Conservation (phyloP, 2,329 filamentous ascomycete genomes). For the Chalaropsis thielavioides region DNA sequence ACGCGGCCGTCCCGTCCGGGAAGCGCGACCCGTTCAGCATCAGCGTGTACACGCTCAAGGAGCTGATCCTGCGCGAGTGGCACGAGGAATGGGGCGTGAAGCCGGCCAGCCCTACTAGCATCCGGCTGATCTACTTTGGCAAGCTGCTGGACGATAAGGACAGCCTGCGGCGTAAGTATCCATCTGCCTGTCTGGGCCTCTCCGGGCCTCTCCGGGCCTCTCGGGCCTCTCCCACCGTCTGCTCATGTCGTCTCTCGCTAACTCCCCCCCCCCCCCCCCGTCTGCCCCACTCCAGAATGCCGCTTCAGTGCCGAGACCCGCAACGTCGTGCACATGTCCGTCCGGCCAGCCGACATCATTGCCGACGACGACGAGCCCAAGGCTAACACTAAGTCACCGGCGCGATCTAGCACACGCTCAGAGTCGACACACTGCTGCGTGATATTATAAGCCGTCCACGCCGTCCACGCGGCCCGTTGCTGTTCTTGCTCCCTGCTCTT, state of each 20-base stretch:
- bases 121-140: constrained; percentile 83
- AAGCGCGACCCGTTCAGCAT: constrained; percentile 70
- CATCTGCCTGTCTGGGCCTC: neutral
- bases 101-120: constrained; percentile 74
- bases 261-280: neutral
- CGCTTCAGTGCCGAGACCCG: constrained; percentile 58
- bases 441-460: constrained; percentile 35
- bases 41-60: constrained; percentile 86
- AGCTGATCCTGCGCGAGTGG: constrained; percentile 89
- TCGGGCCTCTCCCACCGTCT: neutral
- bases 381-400: constrained; percentile 40
- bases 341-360: constrained; percentile 74
- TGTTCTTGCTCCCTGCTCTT: neutral
- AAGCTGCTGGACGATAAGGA: constrained; percentile 83
- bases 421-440: constrained; percentile 36
- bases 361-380: constrained; percentile 65
- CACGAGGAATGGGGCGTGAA: constrained; percentile 78
- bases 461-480: too few species aligned
- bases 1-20: constrained; percentile 38
- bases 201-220: neutral
- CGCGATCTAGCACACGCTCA: constrained; percentile 29
- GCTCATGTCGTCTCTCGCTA: too few species aligned
- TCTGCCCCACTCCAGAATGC: constrained; percentile 60
- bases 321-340: constrained; percentile 90
- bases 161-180: constrained; percentile 59